Evolutionary conservation across 2,329 filamentous ascomycete genomes (phyloP).

Genomic region (Aureobasidium lini): DNA sequence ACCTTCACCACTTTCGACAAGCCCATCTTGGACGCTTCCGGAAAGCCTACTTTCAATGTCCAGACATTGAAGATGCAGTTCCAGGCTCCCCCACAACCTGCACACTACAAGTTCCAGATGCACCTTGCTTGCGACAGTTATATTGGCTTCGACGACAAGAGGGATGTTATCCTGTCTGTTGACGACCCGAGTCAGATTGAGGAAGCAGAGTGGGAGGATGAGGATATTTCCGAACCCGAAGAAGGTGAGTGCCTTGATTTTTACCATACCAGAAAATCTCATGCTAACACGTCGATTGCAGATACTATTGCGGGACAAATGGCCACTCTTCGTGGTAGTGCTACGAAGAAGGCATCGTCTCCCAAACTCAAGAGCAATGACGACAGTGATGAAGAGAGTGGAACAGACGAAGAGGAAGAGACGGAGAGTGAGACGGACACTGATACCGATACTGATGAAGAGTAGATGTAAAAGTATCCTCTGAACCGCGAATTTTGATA

Average conservation of each 20-base stretch:
- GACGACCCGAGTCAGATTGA: conserved; percentile 83
- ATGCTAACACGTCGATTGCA: conserved; percentile 20
- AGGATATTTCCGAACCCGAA: conserved; percentile 91
- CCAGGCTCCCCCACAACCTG: conserved; percentile 83
- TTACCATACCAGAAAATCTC: background rate
- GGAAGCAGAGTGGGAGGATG: conserved; percentile 52
- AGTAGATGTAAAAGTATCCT: conserved; percentile 29
- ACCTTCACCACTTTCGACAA: conserved; percentile 91
- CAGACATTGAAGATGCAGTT: conserved; percentile 98
- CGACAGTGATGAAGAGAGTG: conserved; percentile 30
- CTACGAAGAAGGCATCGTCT: conserved; percentile 20
- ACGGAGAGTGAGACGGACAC: conserved; percentile 35
- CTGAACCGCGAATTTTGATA: background rate
- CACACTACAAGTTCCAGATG: conserved; percentile 91
- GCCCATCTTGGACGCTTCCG: conserved; percentile 70
- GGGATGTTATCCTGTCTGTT: conserved; percentile 81
- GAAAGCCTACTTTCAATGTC: conserved; percentile 85
- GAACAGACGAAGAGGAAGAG: conserved; percentile 29
- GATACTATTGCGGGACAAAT: conserved; percentile 32
- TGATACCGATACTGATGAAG: conserved; percentile 69
- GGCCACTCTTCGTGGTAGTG: conserved; percentile 29
- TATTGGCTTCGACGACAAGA: conserved; percentile 84
- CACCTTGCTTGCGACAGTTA: conserved; percentile 93
- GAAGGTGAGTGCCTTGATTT: conserved; percentile 61
- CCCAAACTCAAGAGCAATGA: conserved; percentile 15